Conservation (phyloP, 768 basidiomycete species). For the Panellus pusillus region DNA sequence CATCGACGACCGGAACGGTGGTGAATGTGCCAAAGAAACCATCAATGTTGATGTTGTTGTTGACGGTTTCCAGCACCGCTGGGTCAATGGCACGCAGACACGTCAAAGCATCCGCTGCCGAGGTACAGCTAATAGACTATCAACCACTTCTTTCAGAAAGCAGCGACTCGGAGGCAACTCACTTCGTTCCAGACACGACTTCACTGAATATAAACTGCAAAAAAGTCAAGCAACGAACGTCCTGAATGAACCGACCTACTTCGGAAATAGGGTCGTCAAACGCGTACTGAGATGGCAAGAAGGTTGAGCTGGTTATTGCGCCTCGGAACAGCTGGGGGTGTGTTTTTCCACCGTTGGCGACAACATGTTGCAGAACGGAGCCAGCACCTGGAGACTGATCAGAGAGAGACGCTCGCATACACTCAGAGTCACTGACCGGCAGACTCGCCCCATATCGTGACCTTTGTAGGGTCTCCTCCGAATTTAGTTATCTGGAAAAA, state of each 20-base stretch:
- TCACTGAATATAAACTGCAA: slow-evolving; percentile 22
- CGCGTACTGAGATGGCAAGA: slow-evolving; percentile 31
- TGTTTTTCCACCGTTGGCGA: slow-evolving; percentile 32
- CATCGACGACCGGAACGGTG: slow-evolving; percentile 38
- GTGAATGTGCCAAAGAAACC: slow-evolving; percentile 32
- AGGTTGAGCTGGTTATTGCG: slow-evolving; percentile 32
- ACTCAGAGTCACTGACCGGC: slow-evolving; percentile 17
- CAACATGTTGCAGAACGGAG: slow-evolving; percentile 36
- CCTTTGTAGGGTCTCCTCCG: slow-evolving; percentile 25
- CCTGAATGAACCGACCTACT: not conserved
- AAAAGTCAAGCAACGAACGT: not conserved
- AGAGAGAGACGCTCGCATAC: not conserved
- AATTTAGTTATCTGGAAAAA: slow-evolving; percentile 22
- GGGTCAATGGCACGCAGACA: slow-evolving; percentile 25
- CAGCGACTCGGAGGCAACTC: not conserved
- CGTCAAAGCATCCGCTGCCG: slow-evolving; percentile 8
- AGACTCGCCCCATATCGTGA: slow-evolving; percentile 32
- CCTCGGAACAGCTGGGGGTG: slow-evolving; percentile 32
- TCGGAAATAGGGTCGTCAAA: slow-evolving; percentile 25
- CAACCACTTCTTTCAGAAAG: not conserved
- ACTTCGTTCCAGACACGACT: slow-evolving; percentile 22
- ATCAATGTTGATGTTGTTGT: slow-evolving; percentile 24
- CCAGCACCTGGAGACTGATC: slow-evolving; percentile 26
- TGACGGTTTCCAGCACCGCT: slow-evolving; percentile 24
- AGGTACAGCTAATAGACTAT: slow-evolving; percentile 22